Base-by-base conservation (phyloP, 805 yeast genomes). In the Saturnispora gosingensis region DNA sequence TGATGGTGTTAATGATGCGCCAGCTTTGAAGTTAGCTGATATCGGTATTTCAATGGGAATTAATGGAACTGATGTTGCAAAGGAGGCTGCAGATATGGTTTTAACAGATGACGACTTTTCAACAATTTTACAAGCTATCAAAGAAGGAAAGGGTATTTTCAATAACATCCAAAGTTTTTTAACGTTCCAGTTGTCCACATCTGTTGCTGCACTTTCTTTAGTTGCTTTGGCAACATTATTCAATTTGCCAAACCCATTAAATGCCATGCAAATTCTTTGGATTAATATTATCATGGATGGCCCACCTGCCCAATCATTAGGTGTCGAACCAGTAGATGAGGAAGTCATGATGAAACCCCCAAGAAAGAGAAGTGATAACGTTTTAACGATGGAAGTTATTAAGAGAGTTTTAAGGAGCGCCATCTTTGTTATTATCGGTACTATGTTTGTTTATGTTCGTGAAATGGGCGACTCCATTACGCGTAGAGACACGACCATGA, bases 201-300 rank as follows among this genome's bases (percentile, higher is more conserved):
- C 95, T 32, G 90, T 93, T 60, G 97, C 98, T 7, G 99, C 99
- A 0, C 75, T 91, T 51, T 83, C 96, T 0, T 73, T 91, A 59
- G 83, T 93, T 62, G 96, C 96, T 1, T 72, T 90, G 57, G 77
- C 96, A 2, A 91, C 98, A 1, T 70, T 90, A 51, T 82, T 90
- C 63, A 87, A 87, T 53, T 74, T 91, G 54, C 96, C 97, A 48
- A 90, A 88, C 60, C 99, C 99, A 10, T 76, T 91, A 60, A 91
- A 91, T 65, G 97, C 99, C 28, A 91, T 91, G 99, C 98, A 93
- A 73, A 93, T 91, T 60, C 73, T 91, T 61, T 91, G 98, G 97
- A 91, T 91, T 66, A 91, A 91, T 66, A 93, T 91, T 56, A 75
- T 91, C 53, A 91, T 91, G 99, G 99, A 91, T 71, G 99, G 99